Conservation (phyloP, 2,329 filamentous ascomycete species). For the Botrytis pseudocinerea region DNA sequence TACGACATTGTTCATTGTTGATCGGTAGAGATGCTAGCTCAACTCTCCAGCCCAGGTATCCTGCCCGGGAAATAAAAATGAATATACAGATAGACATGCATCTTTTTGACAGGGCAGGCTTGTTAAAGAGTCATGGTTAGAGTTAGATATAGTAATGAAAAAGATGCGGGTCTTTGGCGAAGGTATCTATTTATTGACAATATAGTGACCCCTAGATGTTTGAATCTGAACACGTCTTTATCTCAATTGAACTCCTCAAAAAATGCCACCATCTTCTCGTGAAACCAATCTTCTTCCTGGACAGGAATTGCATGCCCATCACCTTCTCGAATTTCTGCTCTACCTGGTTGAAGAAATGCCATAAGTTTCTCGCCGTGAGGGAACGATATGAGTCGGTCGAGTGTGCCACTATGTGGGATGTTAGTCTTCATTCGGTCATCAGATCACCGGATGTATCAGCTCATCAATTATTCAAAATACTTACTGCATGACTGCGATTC, state of each 20-base stretch:
- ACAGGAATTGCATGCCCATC: conserved; percentile 74
- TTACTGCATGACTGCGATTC: conserved; percentile 72
- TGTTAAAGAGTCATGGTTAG: neutral
- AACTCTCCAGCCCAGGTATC: neutral
- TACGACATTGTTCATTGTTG: neutral
- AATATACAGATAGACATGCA: neutral
- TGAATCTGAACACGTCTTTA: too few relatives aligned
- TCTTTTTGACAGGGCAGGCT: neutral
- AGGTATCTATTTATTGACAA: neutral
- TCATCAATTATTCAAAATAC: neutral
- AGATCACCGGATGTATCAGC: neutral
- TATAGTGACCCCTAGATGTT: too few relatives aligned
- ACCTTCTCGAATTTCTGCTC: conserved; percentile 63
- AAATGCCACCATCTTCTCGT: conserved; percentile 45
- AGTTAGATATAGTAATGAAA: neutral
- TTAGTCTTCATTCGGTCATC: neutral
- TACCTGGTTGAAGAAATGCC: conserved; percentile 61
- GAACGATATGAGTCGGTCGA: conserved; percentile 75
- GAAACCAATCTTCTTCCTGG: conserved; percentile 71
- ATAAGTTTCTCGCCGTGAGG: conserved; percentile 70
- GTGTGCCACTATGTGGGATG: conserved; percentile 50
- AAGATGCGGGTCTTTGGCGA: neutral
- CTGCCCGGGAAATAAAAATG: neutral
- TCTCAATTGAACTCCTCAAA: conserved; percentile 14
- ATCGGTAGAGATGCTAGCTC: neutral